phyloP scores from a whole-genome alignment of 2,329 filamentous ascomycete species.

The Didymella lethalis region DNA sequence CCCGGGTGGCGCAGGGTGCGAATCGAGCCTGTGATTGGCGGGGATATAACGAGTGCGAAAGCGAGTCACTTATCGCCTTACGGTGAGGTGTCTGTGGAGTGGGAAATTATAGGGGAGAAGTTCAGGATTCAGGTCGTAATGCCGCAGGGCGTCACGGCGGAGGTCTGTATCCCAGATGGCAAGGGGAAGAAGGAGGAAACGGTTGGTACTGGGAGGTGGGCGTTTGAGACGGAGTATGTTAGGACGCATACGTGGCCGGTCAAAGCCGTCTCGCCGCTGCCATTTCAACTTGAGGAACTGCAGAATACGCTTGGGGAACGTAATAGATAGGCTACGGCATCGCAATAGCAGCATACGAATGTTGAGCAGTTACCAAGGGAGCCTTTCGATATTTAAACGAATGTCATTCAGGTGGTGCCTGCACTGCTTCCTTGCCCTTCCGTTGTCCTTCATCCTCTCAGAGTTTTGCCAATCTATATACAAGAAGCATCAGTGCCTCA shows the following conservation, averaged over 20 bases:
- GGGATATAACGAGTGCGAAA: neutral
- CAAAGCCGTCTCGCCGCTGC: conserved; percentile 5
- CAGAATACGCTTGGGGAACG: neutral
- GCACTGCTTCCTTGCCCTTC: neutral
- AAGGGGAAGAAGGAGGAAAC: neutral
- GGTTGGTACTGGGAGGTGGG: neutral
- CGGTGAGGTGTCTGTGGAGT: neutral
- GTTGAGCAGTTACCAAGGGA: neutral
- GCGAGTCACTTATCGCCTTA: neutral
- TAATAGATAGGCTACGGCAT: neutral
- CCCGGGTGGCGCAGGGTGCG: neutral
- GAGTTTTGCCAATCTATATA: conserved; percentile 19
- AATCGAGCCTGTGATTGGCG: neutral
- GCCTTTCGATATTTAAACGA: neutral
- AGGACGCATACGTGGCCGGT: conserved; percentile 8
- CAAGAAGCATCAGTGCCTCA: neutral
- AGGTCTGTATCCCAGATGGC: neutral
- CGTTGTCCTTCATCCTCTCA: neutral
- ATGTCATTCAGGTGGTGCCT: neutral
- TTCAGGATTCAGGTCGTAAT: neutral
- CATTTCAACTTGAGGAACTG: neutral
- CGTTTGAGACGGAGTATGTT: conserved; percentile 4
- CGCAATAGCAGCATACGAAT: neutral
- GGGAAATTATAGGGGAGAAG: neutral
- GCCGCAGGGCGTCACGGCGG: neutral